Percentiles rank a stretch among this genome's conserved stretches.
Evolutionary conservation across 257 asterid genomes (phyloP).

Genomic region (Rubia yunnanensis): DNA sequence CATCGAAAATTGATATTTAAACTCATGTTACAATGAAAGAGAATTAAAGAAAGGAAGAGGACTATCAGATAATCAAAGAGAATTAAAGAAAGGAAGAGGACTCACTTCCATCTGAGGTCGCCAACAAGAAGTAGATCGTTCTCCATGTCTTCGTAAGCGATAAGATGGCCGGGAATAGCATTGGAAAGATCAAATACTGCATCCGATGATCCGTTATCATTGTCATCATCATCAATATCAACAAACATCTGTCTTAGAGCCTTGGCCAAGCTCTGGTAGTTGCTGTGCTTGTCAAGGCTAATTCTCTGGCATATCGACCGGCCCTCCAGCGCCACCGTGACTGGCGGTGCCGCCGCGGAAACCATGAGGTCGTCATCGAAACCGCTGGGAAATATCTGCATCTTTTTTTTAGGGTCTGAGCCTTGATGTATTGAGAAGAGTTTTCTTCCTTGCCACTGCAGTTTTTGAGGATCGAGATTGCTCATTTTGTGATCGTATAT

Average conservation of each 20-base stretch:
- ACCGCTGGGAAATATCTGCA: slow-evolving; percentile 20
- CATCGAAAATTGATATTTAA: no score
- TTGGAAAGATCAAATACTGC: slow-evolving; percentile 45
- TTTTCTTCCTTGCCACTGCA: slow-evolving; percentile 36
- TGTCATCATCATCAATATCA: slow-evolving; percentile 11
- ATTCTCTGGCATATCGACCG: slow-evolving; percentile 75
- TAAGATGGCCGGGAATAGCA: slow-evolving; percentile 63
- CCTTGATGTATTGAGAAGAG: slow-evolving; percentile 7
- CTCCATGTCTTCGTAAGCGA: slow-evolving; percentile 81
- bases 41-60: no score
- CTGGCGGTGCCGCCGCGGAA: slow-evolving; percentile 44
- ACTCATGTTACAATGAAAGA: no score
- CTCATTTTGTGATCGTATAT: slow-evolving; percentile 25
- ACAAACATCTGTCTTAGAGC: slow-evolving; percentile 63
- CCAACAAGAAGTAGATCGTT: slow-evolving; percentile 81
- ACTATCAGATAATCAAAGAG: no score
- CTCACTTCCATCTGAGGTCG: slow-evolving; percentile 80
- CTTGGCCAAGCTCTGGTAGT: slow-evolving; percentile 54
- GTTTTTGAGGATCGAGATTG: slow-evolving; percentile 32
- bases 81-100: neutral
- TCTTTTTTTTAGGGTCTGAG: slow-evolving; percentile 7
- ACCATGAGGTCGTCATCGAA: slow-evolving; percentile 40
- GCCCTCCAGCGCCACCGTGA: slow-evolving; percentile 78
- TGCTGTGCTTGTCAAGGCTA: slow-evolving; percentile 55
- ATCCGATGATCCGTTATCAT: slow-evolving; percentile 3